Percentiles rank a stretch among this genome's conserved stretches.
These are phyloP conservation scores for Lithospermum erythrorhizon DNA, from an alignment of 257 asterid species.

Conservation along the genomic window DNA sequence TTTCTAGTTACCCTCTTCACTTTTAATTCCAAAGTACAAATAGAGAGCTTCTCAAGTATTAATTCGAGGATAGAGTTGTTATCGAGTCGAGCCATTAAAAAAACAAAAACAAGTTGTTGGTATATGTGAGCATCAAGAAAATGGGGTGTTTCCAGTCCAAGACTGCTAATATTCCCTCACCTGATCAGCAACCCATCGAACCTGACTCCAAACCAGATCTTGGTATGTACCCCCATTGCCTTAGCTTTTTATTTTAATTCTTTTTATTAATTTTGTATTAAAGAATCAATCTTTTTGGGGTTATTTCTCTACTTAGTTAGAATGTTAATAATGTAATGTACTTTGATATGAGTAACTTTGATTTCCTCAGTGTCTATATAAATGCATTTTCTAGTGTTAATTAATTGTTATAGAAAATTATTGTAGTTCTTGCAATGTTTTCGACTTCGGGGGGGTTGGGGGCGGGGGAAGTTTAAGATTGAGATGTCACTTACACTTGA, in stretches of 20 bases:
- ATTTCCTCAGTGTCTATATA: too few relatives aligned
- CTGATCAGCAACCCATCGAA: constrained; percentile 63
- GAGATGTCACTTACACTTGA: too few relatives aligned
- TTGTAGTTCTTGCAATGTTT: neutral
- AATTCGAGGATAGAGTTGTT: neutral
- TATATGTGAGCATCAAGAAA: constrained; percentile 39
- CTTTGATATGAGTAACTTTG: too few relatives aligned
- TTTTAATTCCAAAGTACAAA: neutral
- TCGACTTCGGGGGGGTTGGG: neutral
- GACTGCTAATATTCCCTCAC: constrained; percentile 90
- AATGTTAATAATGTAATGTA: too few relatives aligned
- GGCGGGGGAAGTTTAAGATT: too few relatives aligned
- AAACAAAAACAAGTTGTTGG: neutral
- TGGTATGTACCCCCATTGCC: constrained; percentile 25
- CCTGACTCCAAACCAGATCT: constrained; percentile 86
- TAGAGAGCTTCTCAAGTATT: neutral
- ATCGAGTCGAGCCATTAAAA: too few relatives aligned
- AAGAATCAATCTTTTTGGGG: neutral
- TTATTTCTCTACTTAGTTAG: neutral
- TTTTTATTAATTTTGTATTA: too few relatives aligned
- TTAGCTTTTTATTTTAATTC: too few relatives aligned
- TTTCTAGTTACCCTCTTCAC: constrained; percentile 12
- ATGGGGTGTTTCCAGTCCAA: constrained; percentile 99
- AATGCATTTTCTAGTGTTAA: neutral
- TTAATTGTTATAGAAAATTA: too few relatives aligned